Base-by-base conservation (phyloP, 1,284 basidiomycete species). In the Leucoagaricus sp. region DNA sequence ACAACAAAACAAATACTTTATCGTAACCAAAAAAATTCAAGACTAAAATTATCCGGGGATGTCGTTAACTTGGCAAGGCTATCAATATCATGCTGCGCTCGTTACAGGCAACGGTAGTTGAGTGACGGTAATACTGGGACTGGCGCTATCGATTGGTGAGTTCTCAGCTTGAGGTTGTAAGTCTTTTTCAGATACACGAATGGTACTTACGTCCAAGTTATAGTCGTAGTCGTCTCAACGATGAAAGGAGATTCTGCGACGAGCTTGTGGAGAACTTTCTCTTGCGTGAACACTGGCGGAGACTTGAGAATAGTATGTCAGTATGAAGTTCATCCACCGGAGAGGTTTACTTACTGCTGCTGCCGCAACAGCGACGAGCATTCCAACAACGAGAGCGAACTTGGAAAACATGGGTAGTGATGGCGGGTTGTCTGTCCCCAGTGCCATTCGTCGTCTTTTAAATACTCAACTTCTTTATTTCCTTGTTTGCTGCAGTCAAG, bases 161-260 rank as follows among this genome's bases (percentile, higher is more conserved):
- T n/a, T n/a, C n/a, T n/a, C n/a, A n/a, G n/a, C n/a, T n/a, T n/a
- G n/a, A n/a, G n/a, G n/a, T n/a, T n/a, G n/a, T n/a, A n/a, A n/a
- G n/a, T n/a, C n/a, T n/a, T n/a, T n/a, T n/a, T n/a, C n/a, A n/a
- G n/a, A n/a, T n/a, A n/a, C n/a, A n/a, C n/a, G n/a, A n/a, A n/a
- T n/a, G n/a, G n/a, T n/a, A 61, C 68, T 66, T 52, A 70, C 68
- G 68, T 69, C 68, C 67, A 70, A n/a, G 60, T 48, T 13, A 63
- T 46, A 10, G 64, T 65, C 8, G 64, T 63, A 17, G 65, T 68
- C 25, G 53, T 53, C 31, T 63, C 58, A 5, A 63, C 61, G 21
- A 70, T 49, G 53, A 60, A 70, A 2, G 66, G 67, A 2, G 66
- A 62, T 31, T 64, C 41, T 19, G 58, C 44, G 25, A 68, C 51